Evolutionary conservation across 2,329 filamentous ascomycete genomes (phyloP).

Genomic region (Fusarium illudens): DNA sequence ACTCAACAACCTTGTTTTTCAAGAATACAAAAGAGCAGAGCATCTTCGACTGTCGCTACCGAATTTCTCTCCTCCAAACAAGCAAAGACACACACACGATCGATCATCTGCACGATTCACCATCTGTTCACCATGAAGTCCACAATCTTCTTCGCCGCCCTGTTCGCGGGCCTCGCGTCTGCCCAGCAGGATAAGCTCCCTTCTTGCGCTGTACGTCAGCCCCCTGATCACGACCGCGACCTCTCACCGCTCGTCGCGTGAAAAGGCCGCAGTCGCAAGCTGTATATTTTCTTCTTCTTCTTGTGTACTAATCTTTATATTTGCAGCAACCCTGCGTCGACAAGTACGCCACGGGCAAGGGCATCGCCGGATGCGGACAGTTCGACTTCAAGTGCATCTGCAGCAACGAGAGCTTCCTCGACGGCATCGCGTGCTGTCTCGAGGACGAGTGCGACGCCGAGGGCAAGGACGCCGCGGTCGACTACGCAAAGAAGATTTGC

Average conservation of each 20-base stretch:
- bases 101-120: not conserved
- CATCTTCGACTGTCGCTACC: not conserved
- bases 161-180: constrained; percentile 46
- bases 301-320: constrained; percentile 2
- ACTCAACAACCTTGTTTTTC: constrained; percentile 3
- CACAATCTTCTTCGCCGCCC: constrained; percentile 41
- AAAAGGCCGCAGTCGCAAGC: not conserved
- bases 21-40: not conserved
- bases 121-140: constrained; percentile 48
- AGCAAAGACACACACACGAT: not conserved
- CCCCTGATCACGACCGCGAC: not conserved
- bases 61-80: not conserved
- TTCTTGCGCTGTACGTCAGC: constrained; percentile 51
- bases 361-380: constrained; percentile 50
- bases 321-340: constrained; percentile 46
- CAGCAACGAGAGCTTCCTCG: constrained; percentile 51
- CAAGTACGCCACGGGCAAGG: constrained; percentile 45
- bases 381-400: constrained; percentile 55
- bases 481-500: constrained; percentile 52
- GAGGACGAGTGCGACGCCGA: constrained; percentile 44
- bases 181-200: constrained; percentile 49
- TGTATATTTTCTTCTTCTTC: constrained; percentile 14
- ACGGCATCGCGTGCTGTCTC: constrained; percentile 54
- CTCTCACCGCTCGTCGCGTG: not conserved
- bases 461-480: constrained; percentile 48